Conservation (phyloP, 331 rosid species). For the Ulmus americana region DNA sequence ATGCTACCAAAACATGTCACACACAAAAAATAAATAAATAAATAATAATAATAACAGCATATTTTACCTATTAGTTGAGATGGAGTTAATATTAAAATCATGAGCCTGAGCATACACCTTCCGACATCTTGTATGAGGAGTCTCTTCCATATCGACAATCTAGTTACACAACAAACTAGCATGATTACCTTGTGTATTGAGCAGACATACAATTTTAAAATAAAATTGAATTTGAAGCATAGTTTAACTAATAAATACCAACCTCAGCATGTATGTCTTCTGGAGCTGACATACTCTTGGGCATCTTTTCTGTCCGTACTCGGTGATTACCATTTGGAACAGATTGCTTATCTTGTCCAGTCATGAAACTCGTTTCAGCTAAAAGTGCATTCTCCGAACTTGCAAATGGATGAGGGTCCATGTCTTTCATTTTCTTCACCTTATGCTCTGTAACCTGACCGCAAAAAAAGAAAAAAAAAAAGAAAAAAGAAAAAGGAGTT, state of each 20-base stretch:
- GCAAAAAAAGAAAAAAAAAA: conserved; percentile 18
- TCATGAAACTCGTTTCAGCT: conserved; percentile 47
- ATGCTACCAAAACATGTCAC: neutral
- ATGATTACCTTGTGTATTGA: conserved; percentile 4
- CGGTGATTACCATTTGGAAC: conserved; percentile 33
- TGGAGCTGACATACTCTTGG: conserved; percentile 22
- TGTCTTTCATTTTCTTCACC: conserved; percentile 44
- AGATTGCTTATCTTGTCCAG: conserved; percentile 32
- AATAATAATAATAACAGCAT: conserved; percentile 1
- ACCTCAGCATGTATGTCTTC: conserved; percentile 40
- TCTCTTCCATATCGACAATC: conserved; percentile 41
- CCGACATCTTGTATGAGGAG: conserved; percentile 43
- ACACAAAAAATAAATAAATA: neutral
- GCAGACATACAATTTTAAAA: conserved; percentile 1
- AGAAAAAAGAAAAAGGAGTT: conserved; percentile 13
- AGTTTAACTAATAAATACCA: conserved; percentile 10
- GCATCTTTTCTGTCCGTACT: conserved; percentile 32
- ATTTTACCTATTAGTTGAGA: conserved; percentile 68
- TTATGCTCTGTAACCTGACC: conserved; percentile 54
- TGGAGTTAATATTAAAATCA: conserved; percentile 61
- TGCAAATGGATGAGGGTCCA: conserved; percentile 28
- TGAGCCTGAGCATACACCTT: conserved; percentile 66
- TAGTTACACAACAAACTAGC: conserved; percentile 23
- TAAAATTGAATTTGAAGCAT: neutral
- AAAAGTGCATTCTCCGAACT: conserved; percentile 52